Conservation (phyloP, 192 early-diverging fungal genomes). For the Coemansia erecta region DNA sequence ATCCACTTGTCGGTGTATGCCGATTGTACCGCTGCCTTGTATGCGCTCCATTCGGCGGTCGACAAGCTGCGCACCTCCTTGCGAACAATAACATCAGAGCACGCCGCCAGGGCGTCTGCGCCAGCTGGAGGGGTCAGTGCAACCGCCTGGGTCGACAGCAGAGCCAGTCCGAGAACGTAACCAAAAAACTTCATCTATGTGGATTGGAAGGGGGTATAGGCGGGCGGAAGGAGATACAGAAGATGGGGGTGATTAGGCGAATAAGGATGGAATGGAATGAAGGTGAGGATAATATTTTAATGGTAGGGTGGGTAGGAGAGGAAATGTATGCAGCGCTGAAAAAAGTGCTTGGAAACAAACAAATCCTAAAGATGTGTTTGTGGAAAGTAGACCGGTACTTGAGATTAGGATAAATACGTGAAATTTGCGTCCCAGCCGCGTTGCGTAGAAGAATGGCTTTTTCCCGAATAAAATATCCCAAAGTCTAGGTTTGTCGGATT, state of each 20-base stretch:
- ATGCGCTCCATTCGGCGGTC: constrained; percentile 39
- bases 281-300: too few species aligned
- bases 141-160: constrained; percentile 6
- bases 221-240: background rate
- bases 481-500: background rate
- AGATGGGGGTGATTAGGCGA: background rate
- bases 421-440: too few species aligned
- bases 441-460: too few species aligned
- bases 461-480: too few species aligned
- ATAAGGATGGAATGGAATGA: background rate
- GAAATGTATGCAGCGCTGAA: too few species aligned
- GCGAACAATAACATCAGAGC: constrained; percentile 30
- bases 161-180: constrained; percentile 27
- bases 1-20: constrained; percentile 40
- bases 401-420: too few species aligned
- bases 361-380: too few species aligned
- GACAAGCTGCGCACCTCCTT: constrained; percentile 50
- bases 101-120: constrained; percentile 22
- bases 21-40: constrained; percentile 24
- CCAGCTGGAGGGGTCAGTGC: constrained; percentile 28
- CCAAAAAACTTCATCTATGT: constrained; percentile 33
- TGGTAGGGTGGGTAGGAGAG: too few species aligned
- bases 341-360: too few species aligned
- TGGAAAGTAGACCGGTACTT: too few species aligned
- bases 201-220: background rate